These are phyloP conservation scores for Trichocladium uniseriatum DNA, from an alignment of 495 filamentous ascomycete genomes.

Conservation along the genomic window DNA sequence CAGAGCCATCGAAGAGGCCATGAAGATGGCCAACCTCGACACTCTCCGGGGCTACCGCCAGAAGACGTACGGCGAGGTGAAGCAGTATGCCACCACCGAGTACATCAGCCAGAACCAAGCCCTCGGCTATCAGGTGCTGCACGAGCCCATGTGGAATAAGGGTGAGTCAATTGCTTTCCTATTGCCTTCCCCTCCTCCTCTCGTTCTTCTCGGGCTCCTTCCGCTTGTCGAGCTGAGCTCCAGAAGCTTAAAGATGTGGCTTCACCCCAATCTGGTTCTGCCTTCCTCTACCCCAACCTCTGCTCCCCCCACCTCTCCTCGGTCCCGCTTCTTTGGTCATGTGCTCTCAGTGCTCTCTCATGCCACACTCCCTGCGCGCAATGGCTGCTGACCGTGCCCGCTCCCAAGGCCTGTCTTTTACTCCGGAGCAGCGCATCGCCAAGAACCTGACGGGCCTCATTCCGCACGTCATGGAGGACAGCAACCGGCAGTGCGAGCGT, in stretches of 20 bases:
- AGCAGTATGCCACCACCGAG: slow-evolving; percentile 41
- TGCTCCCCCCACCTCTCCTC: not conserved
- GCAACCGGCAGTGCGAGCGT: slow-evolving; percentile 43
- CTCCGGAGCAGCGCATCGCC: slow-evolving; percentile 43
- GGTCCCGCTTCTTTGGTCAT: not conserved
- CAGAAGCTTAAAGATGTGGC: not conserved
- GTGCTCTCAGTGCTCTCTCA: not conserved
- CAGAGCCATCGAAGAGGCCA: slow-evolving; percentile 42
- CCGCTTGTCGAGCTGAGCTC: too few relatives aligned
- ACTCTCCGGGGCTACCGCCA: slow-evolving; percentile 43
- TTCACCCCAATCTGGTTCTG: not conserved
- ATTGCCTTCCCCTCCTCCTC: not conserved
- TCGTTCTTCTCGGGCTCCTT: not conserved
- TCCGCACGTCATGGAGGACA: slow-evolving; percentile 48
- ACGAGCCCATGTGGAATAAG: slow-evolving; percentile 51
- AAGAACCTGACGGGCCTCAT: slow-evolving; percentile 52
- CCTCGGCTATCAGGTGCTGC: slow-evolving; percentile 46
- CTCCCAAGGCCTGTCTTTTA: slow-evolving; percentile 44
- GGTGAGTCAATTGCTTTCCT: slow-evolving; percentile 28
- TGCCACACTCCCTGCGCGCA: not conserved
- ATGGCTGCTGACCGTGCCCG: slow-evolving; percentile 10
- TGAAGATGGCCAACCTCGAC: slow-evolving; percentile 46
- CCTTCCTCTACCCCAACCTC: not conserved
- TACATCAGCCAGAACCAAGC: slow-evolving; percentile 40
- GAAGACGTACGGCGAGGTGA: slow-evolving; percentile 42